Base-by-base conservation (phyloP, 495 filamentous ascomycete species). In the Podospora didyma region DNA sequence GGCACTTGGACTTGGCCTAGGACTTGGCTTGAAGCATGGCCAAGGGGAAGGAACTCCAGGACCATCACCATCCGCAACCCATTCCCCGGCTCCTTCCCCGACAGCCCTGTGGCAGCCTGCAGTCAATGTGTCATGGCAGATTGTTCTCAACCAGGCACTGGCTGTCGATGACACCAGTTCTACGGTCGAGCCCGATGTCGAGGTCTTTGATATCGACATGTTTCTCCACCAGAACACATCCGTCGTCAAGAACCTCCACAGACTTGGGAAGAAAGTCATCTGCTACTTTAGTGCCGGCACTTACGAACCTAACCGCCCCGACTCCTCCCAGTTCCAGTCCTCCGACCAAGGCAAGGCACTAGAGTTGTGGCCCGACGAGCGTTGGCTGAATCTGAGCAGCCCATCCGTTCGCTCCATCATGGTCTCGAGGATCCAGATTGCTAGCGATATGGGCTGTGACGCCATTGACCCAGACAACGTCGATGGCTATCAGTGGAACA, bases 281-380 rank as follows among this genome's bases (percentile, higher is more conserved):
- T 90, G 87, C 74, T 90, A 89, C 66, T 89, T 89, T 72, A 83
- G 79, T 11, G 87, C 86, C 1, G 87, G 87, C 6, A 82, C 77
- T 16, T 87, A 79, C 55, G 68, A 69, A 69, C 63, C 79, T 54
- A 81, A 75, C 68, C 79, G 86, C 5, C 66, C 73, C 5, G 87
- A 90, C 62, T 68, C 78, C 3, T 49, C 35, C 46, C 39, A 78
- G 0, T 90, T 89, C 70, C 57, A 64, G 1, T 21, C 61, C 0
- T 59, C 65, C 1, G 86, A 88, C 48, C 60, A 82, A 19, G 86
- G 83, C 14, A 68, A 73, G 2, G 59, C 61, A 11, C 64, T 90
- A 5, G 73, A 78, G 26, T 84, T 81, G 16, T 90, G 87, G 86
- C 72, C 77, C 0, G 80, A 79, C 45, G 87, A 90, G 74, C 71